Base-by-base conservation (phyloP, 148 eudicot species). In the Rhododendron simsii region DNA sequence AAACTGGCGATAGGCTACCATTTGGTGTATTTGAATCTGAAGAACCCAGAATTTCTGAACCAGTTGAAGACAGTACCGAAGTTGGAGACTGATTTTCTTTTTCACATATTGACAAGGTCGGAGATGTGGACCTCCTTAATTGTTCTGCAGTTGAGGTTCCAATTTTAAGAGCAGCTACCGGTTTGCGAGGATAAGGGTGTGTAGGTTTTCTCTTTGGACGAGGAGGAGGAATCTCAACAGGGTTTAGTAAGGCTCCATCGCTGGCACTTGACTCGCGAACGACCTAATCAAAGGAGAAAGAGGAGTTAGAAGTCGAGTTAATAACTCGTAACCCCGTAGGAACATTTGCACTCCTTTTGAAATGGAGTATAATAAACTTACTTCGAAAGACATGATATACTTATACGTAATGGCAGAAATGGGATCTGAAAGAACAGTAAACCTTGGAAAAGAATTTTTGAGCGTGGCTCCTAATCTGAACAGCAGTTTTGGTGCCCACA, bases 401-500 rank as follows among this genome's bases (percentile, higher is more conserved):
- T 26, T 73, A 87, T 77, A 88, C 81, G 71, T 78, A 90, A 88
- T 87, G 88, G 76, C 88, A 90, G 88, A 84, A 88, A 83, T 78
- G 51, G 86, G 76, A 82, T 83, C 61, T 80, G 87, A 61, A 90
- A 87, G 84, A 86, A 86, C 90, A 87, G 87, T 84, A 90, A 89
- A 96, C 99, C 99, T 96, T 96, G 85, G 96, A 91, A 89, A 96
- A 96, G 92, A 94, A 96, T 73, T 96, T 96, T 71, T 96, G 98
- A 21, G 98, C 98, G 87, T 96, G 98, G 81, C 98, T 96, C 47
- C 99, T 92, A 85, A 96, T 96, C 89, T 96, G 99, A 65, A 96
- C 99, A 15, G 99, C 97, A 85, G 95, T 94, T 91, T 96, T 96
- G n/a, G 96, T 91, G 78, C 96, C 99, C 86, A 96, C 92, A 83